Percentiles rank a stretch among this genome's conserved stretches.
These are phyloP conservation scores for Ceratocystis huliohia DNA, from an alignment of 2,329 filamentous ascomycete species.

Conservation along the genomic window DNA sequence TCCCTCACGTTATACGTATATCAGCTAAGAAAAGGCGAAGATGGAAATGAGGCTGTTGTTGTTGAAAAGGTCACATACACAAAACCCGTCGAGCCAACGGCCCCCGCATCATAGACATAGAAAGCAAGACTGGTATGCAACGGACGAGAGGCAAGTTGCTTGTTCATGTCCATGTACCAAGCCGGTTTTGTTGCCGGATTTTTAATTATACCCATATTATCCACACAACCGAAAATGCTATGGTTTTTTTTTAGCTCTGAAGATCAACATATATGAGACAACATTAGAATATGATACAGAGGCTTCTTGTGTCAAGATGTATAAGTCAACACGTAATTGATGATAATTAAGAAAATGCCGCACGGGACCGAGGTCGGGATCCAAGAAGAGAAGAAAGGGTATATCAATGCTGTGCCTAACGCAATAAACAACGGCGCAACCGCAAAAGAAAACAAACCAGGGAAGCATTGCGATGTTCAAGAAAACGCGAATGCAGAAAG, in stretches of 20 bases:
- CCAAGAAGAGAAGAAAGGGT: not conserved
- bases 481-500: slow-evolving; percentile 8
- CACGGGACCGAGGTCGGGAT: not conserved
- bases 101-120: slow-evolving; percentile 35
- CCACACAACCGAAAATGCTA: slow-evolving; percentile 21
- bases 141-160: too few relatives aligned
- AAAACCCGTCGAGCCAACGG: slow-evolving; percentile 53
- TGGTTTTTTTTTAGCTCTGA: not conserved
- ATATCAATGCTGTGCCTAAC: slow-evolving; percentile 1
- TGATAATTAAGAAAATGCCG: not conserved
- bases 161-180: slow-evolving; percentile 20
- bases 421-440: not conserved
- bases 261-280: not conserved
- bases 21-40: slow-evolving; percentile 63
- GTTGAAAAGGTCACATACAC: slow-evolving; percentile 81
- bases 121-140: not conserved
- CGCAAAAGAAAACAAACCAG: not conserved
- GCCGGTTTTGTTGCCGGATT: slow-evolving; percentile 13
- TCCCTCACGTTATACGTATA: slow-evolving; percentile 94
- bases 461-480: not conserved
- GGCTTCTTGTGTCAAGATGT: slow-evolving; percentile 23
- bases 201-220: slow-evolving; percentile 18
- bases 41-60: slow-evolving; percentile 64
- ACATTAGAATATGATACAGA: not conserved
- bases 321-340: not conserved